phyloP scores from a whole-genome alignment of 768 basidiomycete genomes.

The Phylloporus sp. region DNA sequence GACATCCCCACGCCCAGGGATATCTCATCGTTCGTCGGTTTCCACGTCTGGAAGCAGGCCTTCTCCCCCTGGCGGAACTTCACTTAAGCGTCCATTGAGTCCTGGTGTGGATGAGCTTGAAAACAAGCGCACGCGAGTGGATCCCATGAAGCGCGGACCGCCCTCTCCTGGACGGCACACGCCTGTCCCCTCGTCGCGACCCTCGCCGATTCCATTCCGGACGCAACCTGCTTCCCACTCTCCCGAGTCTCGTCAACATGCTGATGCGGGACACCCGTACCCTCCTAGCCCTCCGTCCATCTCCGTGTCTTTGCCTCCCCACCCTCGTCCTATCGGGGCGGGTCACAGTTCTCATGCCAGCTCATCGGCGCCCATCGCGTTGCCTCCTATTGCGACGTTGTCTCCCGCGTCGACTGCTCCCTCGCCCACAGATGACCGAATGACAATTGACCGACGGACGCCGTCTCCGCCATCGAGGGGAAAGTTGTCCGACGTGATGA shows the following conservation, averaged over 20 bases:
- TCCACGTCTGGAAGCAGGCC: slow-evolving; percentile 61
- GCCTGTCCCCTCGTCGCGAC: slow-evolving; percentile 56
- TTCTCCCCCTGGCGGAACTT: slow-evolving; percentile 50
- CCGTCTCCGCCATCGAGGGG: slow-evolving; percentile 46
- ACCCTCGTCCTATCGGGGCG: slow-evolving; percentile 64
- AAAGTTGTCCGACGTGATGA: slow-evolving; percentile 50
- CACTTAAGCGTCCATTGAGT: slow-evolving; percentile 66
- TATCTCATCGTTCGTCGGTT: slow-evolving; percentile 59
- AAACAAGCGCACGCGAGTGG: slow-evolving; percentile 61
- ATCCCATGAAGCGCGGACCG: slow-evolving; percentile 44
- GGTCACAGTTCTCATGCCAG: slow-evolving; percentile 40
- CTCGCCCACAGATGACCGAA: slow-evolving; percentile 43
- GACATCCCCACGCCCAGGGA: slow-evolving; percentile 43
- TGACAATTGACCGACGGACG: slow-evolving; percentile 38
- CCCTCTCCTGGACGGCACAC: slow-evolving; percentile 53
- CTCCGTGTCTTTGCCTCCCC: slow-evolving; percentile 62
- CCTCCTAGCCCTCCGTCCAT: slow-evolving; percentile 50
- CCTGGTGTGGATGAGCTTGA: slow-evolving; percentile 58
- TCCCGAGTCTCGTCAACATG: slow-evolving; percentile 54
- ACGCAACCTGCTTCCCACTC: slow-evolving; percentile 66
- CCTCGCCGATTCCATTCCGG: slow-evolving; percentile 70
- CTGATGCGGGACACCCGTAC: slow-evolving; percentile 30
- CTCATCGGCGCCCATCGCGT: slow-evolving; percentile 40
- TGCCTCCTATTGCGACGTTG: slow-evolving; percentile 68
- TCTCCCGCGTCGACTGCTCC: slow-evolving; percentile 56